These are phyloP conservation scores for Pleurozium schreberi DNA, from an alignment of 225 moss, liverwort and hornwort species.

Conservation along the genomic window DNA sequence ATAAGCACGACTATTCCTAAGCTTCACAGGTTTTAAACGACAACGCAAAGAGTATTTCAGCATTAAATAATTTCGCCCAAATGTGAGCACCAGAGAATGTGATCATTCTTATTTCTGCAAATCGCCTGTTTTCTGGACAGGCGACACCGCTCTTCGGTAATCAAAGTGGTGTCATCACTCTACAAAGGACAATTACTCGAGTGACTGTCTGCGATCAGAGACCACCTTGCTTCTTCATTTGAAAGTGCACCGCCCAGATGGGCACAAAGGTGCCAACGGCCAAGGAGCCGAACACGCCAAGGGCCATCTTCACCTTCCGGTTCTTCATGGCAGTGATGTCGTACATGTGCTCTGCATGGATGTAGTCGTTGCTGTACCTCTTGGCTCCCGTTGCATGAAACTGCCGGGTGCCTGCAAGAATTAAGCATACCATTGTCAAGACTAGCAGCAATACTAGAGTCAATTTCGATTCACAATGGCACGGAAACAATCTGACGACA, in stretches of 20 bases:
- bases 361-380: slow-evolving; percentile 68
- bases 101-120: background rate
- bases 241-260: slow-evolving; percentile 51
- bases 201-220: background rate
- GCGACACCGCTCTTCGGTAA: background rate
- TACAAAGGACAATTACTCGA: background rate
- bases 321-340: slow-evolving; percentile 57
- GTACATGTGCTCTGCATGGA: slow-evolving; percentile 94
- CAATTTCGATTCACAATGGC: background rate
- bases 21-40: background rate
- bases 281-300: slow-evolving; percentile 56
- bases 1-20: background rate
- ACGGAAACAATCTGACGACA: background rate
- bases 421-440: background rate
- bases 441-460: background rate
- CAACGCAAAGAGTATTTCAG: background rate
- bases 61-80: background rate
- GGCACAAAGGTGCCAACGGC: slow-evolving; percentile 53
- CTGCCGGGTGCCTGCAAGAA: slow-evolving; percentile 23
- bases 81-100: background rate
- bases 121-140: background rate
- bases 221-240: slow-evolving; percentile 46
- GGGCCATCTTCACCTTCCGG: slow-evolving; percentile 45
- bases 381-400: slow-evolving; percentile 59
- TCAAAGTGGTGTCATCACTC: background rate